Evolutionary conservation across 768 basidiomycete genomes (phyloP).

Genomic region (Gymnopilus dilepis): DNA sequence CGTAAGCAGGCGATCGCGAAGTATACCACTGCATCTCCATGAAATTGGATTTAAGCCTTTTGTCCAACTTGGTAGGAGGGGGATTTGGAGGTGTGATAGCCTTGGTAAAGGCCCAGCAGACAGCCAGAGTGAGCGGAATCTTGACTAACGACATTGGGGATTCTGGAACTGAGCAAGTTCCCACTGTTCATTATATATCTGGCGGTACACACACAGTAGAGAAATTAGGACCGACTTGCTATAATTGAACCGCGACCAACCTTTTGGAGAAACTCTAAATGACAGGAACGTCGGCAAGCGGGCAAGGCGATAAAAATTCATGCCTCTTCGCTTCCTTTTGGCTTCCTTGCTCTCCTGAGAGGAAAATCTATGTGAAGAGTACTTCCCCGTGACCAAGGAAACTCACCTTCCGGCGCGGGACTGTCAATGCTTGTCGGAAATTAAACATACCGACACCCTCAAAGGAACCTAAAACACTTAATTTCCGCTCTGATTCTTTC

Average conservation of each 20-base stretch:
- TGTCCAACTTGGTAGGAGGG: conserved; percentile 14
- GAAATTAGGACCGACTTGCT: not conserved
- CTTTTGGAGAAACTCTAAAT: not conserved
- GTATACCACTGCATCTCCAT: conserved; percentile 19
- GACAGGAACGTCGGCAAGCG: not conserved
- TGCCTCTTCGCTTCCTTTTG: not conserved
- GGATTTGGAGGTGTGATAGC: conserved; percentile 19
- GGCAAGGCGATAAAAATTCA: not conserved
- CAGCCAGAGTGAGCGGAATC: conserved; percentile 11
- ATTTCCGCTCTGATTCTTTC: not conserved
- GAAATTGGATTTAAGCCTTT: conserved; percentile 3
- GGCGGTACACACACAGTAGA: not conserved
- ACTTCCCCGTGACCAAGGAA: not conserved
- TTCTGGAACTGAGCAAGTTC: not conserved
- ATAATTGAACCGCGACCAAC: not conserved
- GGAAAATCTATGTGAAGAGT: not conserved
- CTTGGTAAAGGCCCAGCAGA: conserved; percentile 14
- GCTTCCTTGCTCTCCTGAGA: not conserved
- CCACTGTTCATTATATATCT: not conserved
- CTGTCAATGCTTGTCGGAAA: too few relatives aligned
- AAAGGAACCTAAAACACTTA: not conserved
- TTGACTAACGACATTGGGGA: conserved; percentile 12
- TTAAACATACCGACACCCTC: too few relatives aligned
- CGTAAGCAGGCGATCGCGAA: conserved; percentile 2
- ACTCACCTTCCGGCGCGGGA: too few relatives aligned